Conservation (phyloP, 768 basidiomycete species). For the Termitomyces eurrhizus region DNA sequence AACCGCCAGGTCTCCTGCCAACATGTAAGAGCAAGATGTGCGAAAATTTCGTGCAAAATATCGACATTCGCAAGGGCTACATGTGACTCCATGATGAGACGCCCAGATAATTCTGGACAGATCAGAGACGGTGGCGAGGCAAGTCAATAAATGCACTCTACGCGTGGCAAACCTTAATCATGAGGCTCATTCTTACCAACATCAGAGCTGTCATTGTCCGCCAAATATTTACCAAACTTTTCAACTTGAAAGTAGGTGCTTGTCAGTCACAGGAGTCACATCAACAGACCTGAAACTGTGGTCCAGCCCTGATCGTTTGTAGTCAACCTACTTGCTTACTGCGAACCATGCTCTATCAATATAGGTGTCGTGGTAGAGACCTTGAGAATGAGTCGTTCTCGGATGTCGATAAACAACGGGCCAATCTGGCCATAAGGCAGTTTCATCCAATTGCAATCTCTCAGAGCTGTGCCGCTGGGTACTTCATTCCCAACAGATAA, state of each 20-base stretch:
- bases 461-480: not conserved
- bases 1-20: not conserved
- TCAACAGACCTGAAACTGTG: too few relatives aligned
- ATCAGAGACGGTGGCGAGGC: not conserved
- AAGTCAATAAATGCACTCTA: not conserved
- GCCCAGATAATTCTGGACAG: not conserved
- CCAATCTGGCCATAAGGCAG: not conserved
- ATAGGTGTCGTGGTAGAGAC: not conserved
- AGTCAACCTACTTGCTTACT: not conserved
- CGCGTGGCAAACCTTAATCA: too few relatives aligned
- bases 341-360: not conserved
- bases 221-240: too few relatives aligned
- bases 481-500: not conserved
- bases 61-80: conserved; percentile 1
- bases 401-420: not conserved
- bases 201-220: too few relatives aligned
- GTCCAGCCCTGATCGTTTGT: too few relatives aligned
- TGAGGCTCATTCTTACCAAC: not conserved
- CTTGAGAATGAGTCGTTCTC: not conserved
- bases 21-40: not conserved
- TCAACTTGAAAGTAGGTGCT: too few relatives aligned
- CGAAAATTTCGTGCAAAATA: conserved; percentile 8
- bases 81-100: not conserved
- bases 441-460: not conserved
- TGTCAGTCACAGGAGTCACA: too few relatives aligned